Percentiles rank a stretch among this genome's conserved stretches.
These are phyloP conservation scores for Oryza glaberrima DNA, from an alignment of 176 grass and related monocot genomes.

Conservation along the genomic window DNA sequence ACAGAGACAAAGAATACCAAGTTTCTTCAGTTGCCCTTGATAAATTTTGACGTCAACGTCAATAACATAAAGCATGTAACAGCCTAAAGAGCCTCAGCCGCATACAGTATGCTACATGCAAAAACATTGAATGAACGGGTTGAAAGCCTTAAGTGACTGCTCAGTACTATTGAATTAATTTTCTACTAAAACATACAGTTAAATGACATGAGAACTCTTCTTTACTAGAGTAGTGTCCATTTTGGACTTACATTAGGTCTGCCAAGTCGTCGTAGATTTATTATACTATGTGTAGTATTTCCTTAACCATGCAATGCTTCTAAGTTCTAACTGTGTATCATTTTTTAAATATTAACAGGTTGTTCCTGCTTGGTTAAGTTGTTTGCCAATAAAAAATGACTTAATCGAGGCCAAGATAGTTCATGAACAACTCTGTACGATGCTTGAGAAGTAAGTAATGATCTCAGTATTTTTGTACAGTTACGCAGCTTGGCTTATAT, in stretches of 20 bases:
- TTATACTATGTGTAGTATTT: neutral
- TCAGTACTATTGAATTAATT: neutral
- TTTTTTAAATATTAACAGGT: slow-evolving; percentile 50
- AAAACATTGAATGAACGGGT: slow-evolving; percentile 12
- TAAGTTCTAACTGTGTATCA: slow-evolving; percentile 13
- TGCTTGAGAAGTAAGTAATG: slow-evolving; percentile 77
- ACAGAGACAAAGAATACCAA: neutral
- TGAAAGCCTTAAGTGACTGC: neutral
- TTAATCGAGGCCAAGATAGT: slow-evolving; percentile 84
- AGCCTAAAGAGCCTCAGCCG: neutral
- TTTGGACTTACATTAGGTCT: neutral
- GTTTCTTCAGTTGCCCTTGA: neutral
- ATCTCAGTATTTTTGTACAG: neutral
- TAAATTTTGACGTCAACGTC: neutral
- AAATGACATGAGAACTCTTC: neutral
- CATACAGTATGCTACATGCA: neutral
- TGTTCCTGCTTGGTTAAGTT: slow-evolving; percentile 71
- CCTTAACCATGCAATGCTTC: slow-evolving; percentile 19
- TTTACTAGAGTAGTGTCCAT: neutral
- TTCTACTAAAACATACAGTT: neutral
- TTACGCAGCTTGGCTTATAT: slow-evolving; percentile 26
- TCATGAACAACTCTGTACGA: slow-evolving; percentile 70
- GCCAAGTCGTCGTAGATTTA: neutral
- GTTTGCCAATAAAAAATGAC: slow-evolving; percentile 76
- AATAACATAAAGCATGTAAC: neutral